phyloP scores from a whole-genome alignment of 2,329 filamentous ascomycete genomes.

The Scortechinia acanthostroma region DNA sequence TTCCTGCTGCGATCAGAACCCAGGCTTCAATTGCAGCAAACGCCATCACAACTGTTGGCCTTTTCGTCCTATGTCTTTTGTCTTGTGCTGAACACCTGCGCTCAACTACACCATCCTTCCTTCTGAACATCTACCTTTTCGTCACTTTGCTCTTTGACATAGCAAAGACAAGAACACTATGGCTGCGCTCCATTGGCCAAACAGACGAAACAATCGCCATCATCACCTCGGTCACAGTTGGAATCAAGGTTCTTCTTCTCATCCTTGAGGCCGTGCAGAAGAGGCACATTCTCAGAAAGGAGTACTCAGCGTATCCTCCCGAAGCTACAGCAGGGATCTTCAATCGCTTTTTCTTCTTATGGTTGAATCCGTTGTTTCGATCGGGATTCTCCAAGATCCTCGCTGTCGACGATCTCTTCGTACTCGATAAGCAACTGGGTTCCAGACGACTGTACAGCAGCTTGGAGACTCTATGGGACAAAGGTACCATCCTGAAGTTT shows the following conservation, averaged over 20 bases:
- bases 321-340: slow-evolving; percentile 23
- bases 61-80: slow-evolving; percentile 15
- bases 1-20: slow-evolving; percentile 10
- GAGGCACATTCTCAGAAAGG: background rate
- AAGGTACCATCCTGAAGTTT: slow-evolving; percentile 11
- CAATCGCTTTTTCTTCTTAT: slow-evolving; percentile 24
- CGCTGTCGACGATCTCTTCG: slow-evolving; percentile 12
- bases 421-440: slow-evolving; percentile 16
- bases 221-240: slow-evolving; percentile 8
- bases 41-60: slow-evolving; percentile 16
- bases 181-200: slow-evolving; percentile 22
- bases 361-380: slow-evolving; percentile 20
- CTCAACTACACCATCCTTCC: slow-evolving; percentile 27
- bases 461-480: slow-evolving; percentile 13
- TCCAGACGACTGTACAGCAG: slow-evolving; percentile 9
- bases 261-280: slow-evolving; percentile 6
- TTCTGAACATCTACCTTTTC: slow-evolving; percentile 30
- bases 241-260: slow-evolving; percentile 8
- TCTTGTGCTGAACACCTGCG: slow-evolving; percentile 24
- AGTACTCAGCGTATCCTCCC: slow-evolving; percentile 3
- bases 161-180: slow-evolving; percentile 30
- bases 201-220: slow-evolving; percentile 7
- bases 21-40: slow-evolving; percentile 17
- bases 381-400: slow-evolving; percentile 13
- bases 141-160: slow-evolving; percentile 33